Evolutionary conservation across 805 yeast species (phyloP).

Genomic region (Kazachstania kunashirensis): DNA sequence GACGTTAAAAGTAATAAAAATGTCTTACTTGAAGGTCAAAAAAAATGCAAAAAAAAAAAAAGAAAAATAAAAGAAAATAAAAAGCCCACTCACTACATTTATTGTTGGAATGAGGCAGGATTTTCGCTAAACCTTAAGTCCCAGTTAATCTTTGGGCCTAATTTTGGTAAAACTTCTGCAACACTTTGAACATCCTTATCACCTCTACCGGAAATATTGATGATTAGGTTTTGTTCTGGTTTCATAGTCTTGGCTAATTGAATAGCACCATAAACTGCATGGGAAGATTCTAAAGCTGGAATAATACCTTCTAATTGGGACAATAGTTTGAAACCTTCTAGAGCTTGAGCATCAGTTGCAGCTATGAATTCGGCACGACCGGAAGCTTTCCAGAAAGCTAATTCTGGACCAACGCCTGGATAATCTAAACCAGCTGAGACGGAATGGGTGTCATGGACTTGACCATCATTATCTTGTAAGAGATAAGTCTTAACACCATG

Average conservation of each 20-base stretch:
- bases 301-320: constrained; percentile 96
- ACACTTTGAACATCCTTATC: constrained; percentile 98
- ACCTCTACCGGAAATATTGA: constrained; percentile 96
- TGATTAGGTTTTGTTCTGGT: constrained; percentile 70
- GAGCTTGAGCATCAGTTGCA: constrained; percentile 92
- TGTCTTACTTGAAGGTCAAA: no score
- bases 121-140: constrained; percentile 73
- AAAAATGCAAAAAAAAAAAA: background rate
- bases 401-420: constrained; percentile 99
- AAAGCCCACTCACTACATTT: no score
- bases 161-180: constrained; percentile 81
- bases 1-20: no score
- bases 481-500: constrained; percentile 96
- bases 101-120: constrained; percentile 14
- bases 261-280: constrained; percentile 87
- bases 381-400: constrained; percentile 87
- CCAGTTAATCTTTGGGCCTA: constrained; percentile 93
- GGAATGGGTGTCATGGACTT: constrained; percentile 94
- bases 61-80: background rate
- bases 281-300: constrained; percentile 96
- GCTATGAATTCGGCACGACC: constrained; percentile 89
- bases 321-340: constrained; percentile 77
- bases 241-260: constrained; percentile 77
- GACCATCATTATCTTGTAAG: constrained; percentile 86
- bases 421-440: constrained; percentile 97